Evolutionary conservation across 257 asterid genomes (phyloP), one percentile per base, ranked within the genome.

Genomic region (Nicotiana knightiana): DNA sequence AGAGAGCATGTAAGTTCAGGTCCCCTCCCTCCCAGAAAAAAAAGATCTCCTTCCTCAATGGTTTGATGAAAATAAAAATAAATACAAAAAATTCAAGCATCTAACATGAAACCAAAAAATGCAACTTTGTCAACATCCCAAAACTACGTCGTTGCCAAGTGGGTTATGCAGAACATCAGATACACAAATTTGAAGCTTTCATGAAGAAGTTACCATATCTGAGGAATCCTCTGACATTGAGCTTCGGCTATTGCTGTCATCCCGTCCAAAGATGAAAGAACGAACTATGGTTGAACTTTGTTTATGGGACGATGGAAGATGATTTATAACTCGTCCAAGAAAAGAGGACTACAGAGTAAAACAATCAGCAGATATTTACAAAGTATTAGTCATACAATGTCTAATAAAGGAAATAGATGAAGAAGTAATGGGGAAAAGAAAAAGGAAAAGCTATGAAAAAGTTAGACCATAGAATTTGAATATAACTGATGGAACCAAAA

Each of bases 201-300:
- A 39, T 62, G 81, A 81, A 32, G 7, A 81, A 82, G 94, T 93
- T 86, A 94, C 99, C 53, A 85, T 58, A 53, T 91, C 93, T 43
- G 87, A 86, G 61, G 94, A 88, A 77, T 91, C 97, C 87, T 93
- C 97, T 46, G 95, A 86, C 67, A 96, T 54, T 82, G 98, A 90
- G 86, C 91, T 93, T 85, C 91, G 90, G 90, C 93, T 93, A 68
- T 91, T 96, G 86, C 97, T 93, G 85, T 94, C 99, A 13, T 93
- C 98, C 88, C 97, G 90, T 81, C 96, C 98, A 81, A 96, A 96
- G 81, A 96, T 90, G 83, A 92, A 96, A 77, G 97, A 88, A 79
- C 97, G 93, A 85, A 83, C 87, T 32, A 89, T 57, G 79, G 93
- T 90, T 33, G 91, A 86, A 59, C 95, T 89, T 88, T 91, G 93